phyloP scores from a whole-genome alignment of 768 basidiomycete genomes.

The Macrolepiota fuliginosa region DNA sequence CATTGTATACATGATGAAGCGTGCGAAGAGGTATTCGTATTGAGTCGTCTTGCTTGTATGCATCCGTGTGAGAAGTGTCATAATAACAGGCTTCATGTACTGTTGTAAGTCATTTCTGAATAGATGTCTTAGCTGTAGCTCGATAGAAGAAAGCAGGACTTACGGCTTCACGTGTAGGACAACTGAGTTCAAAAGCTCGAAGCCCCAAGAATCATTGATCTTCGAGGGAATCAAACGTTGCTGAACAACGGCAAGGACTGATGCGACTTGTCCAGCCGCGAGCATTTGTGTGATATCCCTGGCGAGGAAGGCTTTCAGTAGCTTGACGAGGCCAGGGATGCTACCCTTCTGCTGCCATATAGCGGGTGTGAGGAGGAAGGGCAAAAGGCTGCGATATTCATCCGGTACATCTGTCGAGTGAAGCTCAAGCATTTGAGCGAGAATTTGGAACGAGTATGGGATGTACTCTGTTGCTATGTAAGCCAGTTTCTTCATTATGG shows the following conservation, averaged over 20 bases:
- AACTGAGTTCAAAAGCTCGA: slow-evolving; percentile 82
- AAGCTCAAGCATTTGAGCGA: slow-evolving; percentile 91
- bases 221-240: slow-evolving; percentile 88
- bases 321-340: slow-evolving; percentile 87
- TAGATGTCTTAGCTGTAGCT: background rate
- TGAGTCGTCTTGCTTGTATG: slow-evolving; percentile 88
- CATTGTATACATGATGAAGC: slow-evolving; percentile 73
- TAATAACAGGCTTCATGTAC: slow-evolving; percentile 71
- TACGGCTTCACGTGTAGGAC: slow-evolving; percentile 74
- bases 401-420: slow-evolving; percentile 64
- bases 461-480: slow-evolving; percentile 72
- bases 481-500: background rate
- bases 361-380: slow-evolving; percentile 78
- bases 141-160: slow-evolving; percentile 8
- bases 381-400: slow-evolving; percentile 77
- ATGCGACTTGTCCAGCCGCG: slow-evolving; percentile 65
- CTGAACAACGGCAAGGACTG: slow-evolving; percentile 84
- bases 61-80: slow-evolving; percentile 82
- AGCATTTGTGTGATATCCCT: slow-evolving; percentile 71
- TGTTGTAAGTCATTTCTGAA: slow-evolving; percentile 60
- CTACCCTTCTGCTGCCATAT: slow-evolving; percentile 95
- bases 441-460: slow-evolving; percentile 95
- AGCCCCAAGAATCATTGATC: slow-evolving; percentile 86
- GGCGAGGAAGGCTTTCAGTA: slow-evolving; percentile 80
- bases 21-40: slow-evolving; percentile 78